Conservation (phyloP, 2,329 filamentous ascomycete species). For the Monilinia fructicola region DNA sequence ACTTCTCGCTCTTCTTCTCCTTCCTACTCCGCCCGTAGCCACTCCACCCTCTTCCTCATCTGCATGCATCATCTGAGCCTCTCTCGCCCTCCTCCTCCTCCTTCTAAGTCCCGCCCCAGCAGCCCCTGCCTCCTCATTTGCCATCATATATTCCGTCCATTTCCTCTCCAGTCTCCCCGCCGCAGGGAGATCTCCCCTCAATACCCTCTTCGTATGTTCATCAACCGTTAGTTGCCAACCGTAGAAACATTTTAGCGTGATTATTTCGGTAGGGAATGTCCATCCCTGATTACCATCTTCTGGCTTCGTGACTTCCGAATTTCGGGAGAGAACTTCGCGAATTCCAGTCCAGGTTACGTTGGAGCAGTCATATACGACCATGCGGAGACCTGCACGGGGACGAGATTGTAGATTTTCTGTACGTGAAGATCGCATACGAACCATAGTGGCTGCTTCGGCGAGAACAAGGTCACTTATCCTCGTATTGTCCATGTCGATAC, state of each 20-base stretch:
- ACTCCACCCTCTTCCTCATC: constrained; percentile 71
- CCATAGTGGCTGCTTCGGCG: constrained; percentile 78
- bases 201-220: constrained; percentile 84
- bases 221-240: constrained; percentile 94
- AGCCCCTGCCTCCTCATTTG: constrained; percentile 77
- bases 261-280: constrained; percentile 71
- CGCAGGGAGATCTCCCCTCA: constrained; percentile 71
- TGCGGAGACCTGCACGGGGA: constrained; percentile 56
- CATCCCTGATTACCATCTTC: constrained; percentile 27
- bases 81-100: constrained; percentile 72
- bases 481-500: constrained; percentile 89
- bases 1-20: constrained; percentile 63
- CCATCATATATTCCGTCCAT: constrained; percentile 94
- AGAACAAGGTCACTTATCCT: constrained; percentile 83
- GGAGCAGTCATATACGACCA: constrained; percentile 88
- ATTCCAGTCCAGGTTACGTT: constrained; percentile 92
- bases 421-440: constrained; percentile 59
- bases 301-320: constrained; percentile 67
- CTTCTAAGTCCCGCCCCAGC: constrained; percentile 65
- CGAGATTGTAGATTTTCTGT: constrained; percentile 33
- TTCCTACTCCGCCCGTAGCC: constrained; percentile 45
- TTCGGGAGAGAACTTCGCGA: constrained; percentile 80
- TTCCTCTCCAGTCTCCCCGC: constrained; percentile 82
- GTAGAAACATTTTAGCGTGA: constrained; percentile 89
- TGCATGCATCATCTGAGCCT: constrained; percentile 76